phyloP scores from a whole-genome alignment of 768 basidiomycete genomes.

The Phylloporus rhodoxanthus region DNA sequence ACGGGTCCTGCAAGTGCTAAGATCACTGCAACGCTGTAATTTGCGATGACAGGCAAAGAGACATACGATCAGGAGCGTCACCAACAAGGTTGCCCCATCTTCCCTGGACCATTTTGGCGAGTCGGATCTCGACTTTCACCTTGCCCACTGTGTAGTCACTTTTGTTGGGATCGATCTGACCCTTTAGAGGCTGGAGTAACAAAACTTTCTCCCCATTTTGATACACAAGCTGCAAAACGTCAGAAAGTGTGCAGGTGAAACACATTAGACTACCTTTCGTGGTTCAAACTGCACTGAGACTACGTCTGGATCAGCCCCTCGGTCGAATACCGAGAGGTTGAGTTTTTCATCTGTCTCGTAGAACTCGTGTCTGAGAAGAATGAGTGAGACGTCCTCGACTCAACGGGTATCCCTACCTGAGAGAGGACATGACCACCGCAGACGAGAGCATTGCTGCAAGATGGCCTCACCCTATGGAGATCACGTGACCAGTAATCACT shows the following conservation, averaged over 20 bases:
- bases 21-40: neutral
- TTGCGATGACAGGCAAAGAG: neutral
- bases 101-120: conserved; percentile 60
- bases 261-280: conserved; percentile 42
- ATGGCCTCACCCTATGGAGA: conserved; percentile 8
- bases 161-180: conserved; percentile 63
- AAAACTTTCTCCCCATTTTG: conserved; percentile 66
- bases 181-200: conserved; percentile 72
- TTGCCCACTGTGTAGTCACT: conserved; percentile 68
- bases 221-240: conserved; percentile 34
- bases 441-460: neutral
- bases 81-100: conserved; percentile 75
- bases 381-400: neutral
- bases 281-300: conserved; percentile 61
- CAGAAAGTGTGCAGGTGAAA: neutral
- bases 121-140: conserved; percentile 82
- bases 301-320: conserved; percentile 59
- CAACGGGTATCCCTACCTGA: conserved; percentile 18
- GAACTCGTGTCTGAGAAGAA: conserved; percentile 63
- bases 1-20: conserved; percentile 18
- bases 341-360: conserved; percentile 80
- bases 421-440: conserved; percentile 19
- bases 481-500: conserved; percentile 16
- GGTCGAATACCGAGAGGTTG: conserved; percentile 73
- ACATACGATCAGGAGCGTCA: conserved; percentile 70